phyloP scores from a whole-genome alignment of 495 filamentous ascomycete species.

The Daldinia childiae region DNA sequence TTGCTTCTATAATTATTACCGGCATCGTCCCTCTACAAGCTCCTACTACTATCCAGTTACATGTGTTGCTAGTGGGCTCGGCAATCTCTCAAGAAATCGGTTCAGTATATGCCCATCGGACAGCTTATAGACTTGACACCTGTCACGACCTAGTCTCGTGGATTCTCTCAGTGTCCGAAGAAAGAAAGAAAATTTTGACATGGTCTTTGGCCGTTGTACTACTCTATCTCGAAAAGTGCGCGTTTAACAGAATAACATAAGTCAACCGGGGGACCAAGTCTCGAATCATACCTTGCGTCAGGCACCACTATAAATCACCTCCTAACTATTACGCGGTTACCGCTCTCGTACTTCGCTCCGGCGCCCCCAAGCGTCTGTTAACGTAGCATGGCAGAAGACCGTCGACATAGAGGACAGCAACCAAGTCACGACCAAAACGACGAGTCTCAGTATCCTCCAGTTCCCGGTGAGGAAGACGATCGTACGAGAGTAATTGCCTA shows the following conservation, averaged over 20 bases:
- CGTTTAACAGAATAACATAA: constrained; percentile 14
- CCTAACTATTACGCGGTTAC: constrained; percentile 24
- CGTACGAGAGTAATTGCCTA: constrained; percentile 50
- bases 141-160: constrained; percentile 10
- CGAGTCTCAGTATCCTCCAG: constrained; percentile 59
- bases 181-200: constrained; percentile 16
- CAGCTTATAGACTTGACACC: constrained; percentile 11
- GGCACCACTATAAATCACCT: constrained; percentile 20
- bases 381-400: constrained; percentile 57
- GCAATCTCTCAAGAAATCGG: constrained; percentile 13
- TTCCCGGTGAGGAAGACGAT: constrained; percentile 58
- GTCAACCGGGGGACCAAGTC: constrained; percentile 11
- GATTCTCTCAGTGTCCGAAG: not conserved
- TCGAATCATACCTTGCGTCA: constrained; percentile 32
- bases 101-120: constrained; percentile 19
- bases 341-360: constrained; percentile 36
- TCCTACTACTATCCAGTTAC: constrained; percentile 1
- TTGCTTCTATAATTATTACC: constrained; percentile 25
- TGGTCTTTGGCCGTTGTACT: constrained; percentile 20
- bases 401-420: constrained; percentile 50
- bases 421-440: constrained; percentile 49
- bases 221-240: constrained; percentile 16
- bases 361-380: constrained; percentile 41
- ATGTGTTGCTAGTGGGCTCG: constrained; percentile 8
- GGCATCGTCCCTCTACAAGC: constrained; percentile 3